phyloP scores from a whole-genome alignment of 352 stramenopile genomes.

The Elongisporangium prolatum region DNA sequence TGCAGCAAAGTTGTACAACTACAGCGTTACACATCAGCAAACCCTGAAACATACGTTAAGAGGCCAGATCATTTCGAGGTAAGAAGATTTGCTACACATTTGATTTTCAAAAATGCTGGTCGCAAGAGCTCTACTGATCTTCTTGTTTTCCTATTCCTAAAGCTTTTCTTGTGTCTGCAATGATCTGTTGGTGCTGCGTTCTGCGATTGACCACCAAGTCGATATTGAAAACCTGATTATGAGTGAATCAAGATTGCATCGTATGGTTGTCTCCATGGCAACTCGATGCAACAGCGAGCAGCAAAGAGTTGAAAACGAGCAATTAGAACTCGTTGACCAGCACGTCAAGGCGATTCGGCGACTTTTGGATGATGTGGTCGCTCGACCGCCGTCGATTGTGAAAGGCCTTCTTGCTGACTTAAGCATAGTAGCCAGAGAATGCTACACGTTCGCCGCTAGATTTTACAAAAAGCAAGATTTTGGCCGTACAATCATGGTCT shows the following conservation, averaged over 20 bases:
- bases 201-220: slow-evolving; percentile 6
- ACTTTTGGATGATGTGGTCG: slow-evolving; percentile 31
- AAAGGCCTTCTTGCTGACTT: slow-evolving; percentile 42
- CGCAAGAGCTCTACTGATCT: slow-evolving; percentile 2
- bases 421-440: slow-evolving; percentile 56
- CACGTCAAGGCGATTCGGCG: slow-evolving; percentile 24
- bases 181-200: slow-evolving; percentile 17
- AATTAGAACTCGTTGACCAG: slow-evolving; percentile 13
- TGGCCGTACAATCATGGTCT: slow-evolving; percentile 27
- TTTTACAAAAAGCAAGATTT: slow-evolving; percentile 49
- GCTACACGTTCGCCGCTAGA: slow-evolving; percentile 42
- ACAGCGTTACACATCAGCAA: slow-evolving; percentile 20
- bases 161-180: slow-evolving; percentile 27
- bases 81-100: no score
- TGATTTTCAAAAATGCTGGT: no score
- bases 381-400: slow-evolving; percentile 19
- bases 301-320: neutral
- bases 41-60: slow-evolving; percentile 18
- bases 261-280: slow-evolving; percentile 32
- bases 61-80: slow-evolving; percentile 37
- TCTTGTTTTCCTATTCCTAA: slow-evolving; percentile 12
- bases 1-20: slow-evolving; percentile 38
- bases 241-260: slow-evolving; percentile 37
- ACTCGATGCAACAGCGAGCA: slow-evolving; percentile 8
- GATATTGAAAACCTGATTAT: slow-evolving; percentile 26